Base-by-base conservation (phyloP, 768 basidiomycete species). In the Trametopsis cervina region DNA sequence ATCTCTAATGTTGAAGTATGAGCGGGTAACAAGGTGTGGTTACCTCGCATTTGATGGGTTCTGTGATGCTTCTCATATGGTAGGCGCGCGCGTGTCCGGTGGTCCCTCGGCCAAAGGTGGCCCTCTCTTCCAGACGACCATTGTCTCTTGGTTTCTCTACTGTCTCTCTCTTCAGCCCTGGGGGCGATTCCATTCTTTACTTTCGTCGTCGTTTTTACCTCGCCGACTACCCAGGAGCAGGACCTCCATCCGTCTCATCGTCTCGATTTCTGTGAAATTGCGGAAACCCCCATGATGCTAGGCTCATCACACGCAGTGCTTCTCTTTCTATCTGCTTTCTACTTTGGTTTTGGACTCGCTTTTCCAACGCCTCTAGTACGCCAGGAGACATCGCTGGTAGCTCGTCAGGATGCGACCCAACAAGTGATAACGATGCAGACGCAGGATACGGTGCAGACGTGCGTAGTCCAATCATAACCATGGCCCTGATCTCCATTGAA, bases 381-480 rank as follows among this genome's bases (percentile, higher is more conserved):
- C 21, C 29, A 45, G 41, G 35, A 33, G 41, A 41, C 46, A 20
- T 36, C 47, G 3, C 33, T 54, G 21, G 47, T 46, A 10, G 51
- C 57, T 51, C 58, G 50, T 51, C 54, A 57, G 40, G 60, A 48
- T 18, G 49, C 61, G 12, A 49, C 62, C 10, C 54, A 61, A 9
- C 59, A 63, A 4, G 60, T 71, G 17, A 64, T 67, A 4, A 66
- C 68, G 12, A 46, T 72, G 3, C 63, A 63, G 33, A 72, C 70
- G 4, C 64, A 61, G 37, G 58, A 54, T 44, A 64, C 60, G 20
- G 52, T 67, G 13, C 59, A 72, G 52, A 74, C 69, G 74, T 75
- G 57, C 60, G 74, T 67, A 13, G n/a, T 25, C 3, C 24, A 15
- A 13, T 15, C 29, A 6, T 23, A 24, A 18, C 22, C 39, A 20